Percentiles rank a stretch among this genome's conserved stretches.
phyloP scores from a whole-genome alignment of 2,329 filamentous ascomycete genomes.

The Ophiostoma novo-ulmi region DNA sequence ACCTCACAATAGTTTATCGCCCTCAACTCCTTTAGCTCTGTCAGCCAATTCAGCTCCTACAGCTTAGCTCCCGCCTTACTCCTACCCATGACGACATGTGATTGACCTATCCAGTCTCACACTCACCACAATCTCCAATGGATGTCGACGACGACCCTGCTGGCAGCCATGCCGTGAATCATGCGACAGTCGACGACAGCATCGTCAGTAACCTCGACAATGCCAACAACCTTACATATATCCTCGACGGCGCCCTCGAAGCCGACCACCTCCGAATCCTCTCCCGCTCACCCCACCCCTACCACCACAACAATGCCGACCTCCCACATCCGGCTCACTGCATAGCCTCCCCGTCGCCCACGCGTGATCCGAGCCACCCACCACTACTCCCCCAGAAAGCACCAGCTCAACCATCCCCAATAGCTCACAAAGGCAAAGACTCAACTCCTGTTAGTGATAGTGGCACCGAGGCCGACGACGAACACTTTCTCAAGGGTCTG shows the following conservation, averaged over 20 bases:
- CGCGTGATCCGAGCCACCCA: neutral
- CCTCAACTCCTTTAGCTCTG: neutral
- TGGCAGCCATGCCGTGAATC: neutral
- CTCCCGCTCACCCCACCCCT: slow-evolving; percentile 63
- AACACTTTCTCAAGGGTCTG: slow-evolving; percentile 78
- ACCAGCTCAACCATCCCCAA: neutral
- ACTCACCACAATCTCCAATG: neutral
- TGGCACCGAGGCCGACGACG: slow-evolving; percentile 92
- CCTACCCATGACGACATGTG: neutral
- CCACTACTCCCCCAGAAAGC: neutral
- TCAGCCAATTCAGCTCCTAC: neutral
- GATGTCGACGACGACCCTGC: slow-evolving; percentile 8
- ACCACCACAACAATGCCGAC: slow-evolving; percentile 55
- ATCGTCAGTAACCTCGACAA: neutral
- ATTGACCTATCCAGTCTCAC: neutral
- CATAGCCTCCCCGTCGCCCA: slow-evolving; percentile 28
- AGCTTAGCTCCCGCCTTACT: neutral
- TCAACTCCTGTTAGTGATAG: slow-evolving; percentile 72
- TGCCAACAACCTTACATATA: neutral
- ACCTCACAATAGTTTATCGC: neutral
- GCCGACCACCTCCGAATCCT: slow-evolving; percentile 43
- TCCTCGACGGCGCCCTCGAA: slow-evolving; percentile 6
- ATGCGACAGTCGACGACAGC: neutral
- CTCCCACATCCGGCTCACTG: slow-evolving; percentile 48
- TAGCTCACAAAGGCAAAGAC: slow-evolving; percentile 38